A percentile compares a stretch with the other conserved stretches of the same genome.
Conservation (phyloP, 2,329 filamentous ascomycete species). For the Verticillium zaregamsianum region DNA sequence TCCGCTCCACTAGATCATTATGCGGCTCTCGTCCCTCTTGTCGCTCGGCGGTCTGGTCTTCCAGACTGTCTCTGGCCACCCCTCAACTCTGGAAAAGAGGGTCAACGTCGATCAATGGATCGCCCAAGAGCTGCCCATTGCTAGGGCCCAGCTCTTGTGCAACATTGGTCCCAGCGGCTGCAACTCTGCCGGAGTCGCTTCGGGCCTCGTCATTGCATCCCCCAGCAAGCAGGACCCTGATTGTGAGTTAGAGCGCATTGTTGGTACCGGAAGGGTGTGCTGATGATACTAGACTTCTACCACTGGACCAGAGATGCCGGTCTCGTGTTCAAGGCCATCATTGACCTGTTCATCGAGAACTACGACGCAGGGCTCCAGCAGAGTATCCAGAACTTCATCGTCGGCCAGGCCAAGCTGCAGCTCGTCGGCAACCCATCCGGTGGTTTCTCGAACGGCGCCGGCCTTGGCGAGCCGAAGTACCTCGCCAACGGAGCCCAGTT, state of each 20-base stretch:
- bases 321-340: conserved; percentile 63
- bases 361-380: conserved; percentile 56
- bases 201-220: conserved; percentile 53
- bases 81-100: conserved; percentile 13
- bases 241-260: conserved; percentile 36
- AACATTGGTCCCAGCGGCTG: conserved; percentile 56
- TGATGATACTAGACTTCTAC: conserved; percentile 57
- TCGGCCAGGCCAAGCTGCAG: conserved; percentile 62
- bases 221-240: conserved; percentile 50
- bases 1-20: conserved; percentile 31
- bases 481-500: conserved; percentile 60
- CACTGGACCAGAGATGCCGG: conserved; percentile 76
- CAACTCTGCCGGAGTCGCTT: conserved; percentile 38
- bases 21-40: conserved; percentile 44
- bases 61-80: conserved; percentile 46
- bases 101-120: conserved; percentile 50
- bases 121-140: conserved; percentile 45
- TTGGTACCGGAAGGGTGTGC: background rate
- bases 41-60: conserved; percentile 47
- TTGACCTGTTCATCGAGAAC: conserved; percentile 58
- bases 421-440: conserved; percentile 67
- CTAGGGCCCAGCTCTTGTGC: conserved; percentile 48
- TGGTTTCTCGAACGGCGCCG: conserved; percentile 42
- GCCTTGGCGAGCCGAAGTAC: conserved; percentile 72
- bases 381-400: conserved; percentile 64